These are phyloP conservation scores for Anastatica hierochuntica DNA, from an alignment of 345 rosid genomes.

Conservation along the genomic window DNA sequence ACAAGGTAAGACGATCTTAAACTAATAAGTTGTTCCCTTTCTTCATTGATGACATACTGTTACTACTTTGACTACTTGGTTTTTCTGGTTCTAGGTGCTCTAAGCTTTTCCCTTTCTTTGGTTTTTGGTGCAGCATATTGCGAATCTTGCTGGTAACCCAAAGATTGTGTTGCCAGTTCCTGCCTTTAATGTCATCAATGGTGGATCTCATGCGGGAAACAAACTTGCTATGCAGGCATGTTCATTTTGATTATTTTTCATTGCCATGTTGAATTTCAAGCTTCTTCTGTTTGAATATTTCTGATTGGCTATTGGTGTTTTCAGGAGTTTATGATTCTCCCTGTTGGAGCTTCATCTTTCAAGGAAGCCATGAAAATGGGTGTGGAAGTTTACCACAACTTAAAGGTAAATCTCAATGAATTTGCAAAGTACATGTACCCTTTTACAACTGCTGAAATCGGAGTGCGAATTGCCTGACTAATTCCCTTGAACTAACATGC, in stretches of 20 bases:
- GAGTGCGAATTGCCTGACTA: background rate
- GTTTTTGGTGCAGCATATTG: slow-evolving; percentile 42
- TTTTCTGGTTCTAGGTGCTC: background rate
- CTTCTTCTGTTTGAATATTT: background rate
- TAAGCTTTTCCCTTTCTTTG: background rate
- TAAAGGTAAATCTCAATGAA: slow-evolving; percentile 47
- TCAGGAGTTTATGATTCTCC: slow-evolving; percentile 98
- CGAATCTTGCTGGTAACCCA: slow-evolving; percentile 87
- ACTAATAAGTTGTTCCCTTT: background rate
- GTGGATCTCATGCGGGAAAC: slow-evolving; percentile 99
- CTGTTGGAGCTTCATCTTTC: slow-evolving; percentile 82
- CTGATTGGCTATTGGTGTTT: background rate
- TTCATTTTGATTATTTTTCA: background rate
- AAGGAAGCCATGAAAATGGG: slow-evolving; percentile 99
- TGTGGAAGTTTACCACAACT: slow-evolving; percentile 82
- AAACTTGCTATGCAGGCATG: slow-evolving; percentile 95
- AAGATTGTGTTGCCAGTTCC: slow-evolving; percentile 89
- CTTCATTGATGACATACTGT: background rate
- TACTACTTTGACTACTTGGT: background rate
- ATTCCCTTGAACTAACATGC: background rate
- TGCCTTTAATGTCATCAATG: slow-evolving; percentile 97
- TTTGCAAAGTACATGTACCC: too few relatives aligned
- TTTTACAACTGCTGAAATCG: too few relatives aligned
- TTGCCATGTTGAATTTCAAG: background rate
- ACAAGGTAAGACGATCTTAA: slow-evolving; percentile 40